Conservation (phyloP, 805 yeast genomes). For the Suhomyces canberraensis region DNA sequence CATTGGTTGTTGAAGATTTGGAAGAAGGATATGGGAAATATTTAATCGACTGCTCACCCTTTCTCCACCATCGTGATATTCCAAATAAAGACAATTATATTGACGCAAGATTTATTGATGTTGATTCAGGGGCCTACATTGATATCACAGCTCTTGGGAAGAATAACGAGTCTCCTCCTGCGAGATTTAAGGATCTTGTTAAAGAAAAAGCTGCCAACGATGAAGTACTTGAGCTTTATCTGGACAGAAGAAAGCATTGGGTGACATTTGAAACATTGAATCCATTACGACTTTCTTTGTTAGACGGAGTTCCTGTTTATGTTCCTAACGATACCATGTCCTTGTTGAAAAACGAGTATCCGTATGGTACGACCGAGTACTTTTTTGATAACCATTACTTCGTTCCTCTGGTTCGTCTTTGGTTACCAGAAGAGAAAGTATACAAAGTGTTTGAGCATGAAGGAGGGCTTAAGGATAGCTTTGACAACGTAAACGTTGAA, state of each 20-base stretch:
- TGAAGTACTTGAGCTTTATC: slow-evolving; percentile 21
- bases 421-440: slow-evolving; percentile 11
- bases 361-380: slow-evolving; percentile 5
- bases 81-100: slow-evolving; percentile 19
- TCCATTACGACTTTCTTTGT: slow-evolving; percentile 8
- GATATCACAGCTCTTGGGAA: slow-evolving; percentile 13
- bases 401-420: slow-evolving; percentile 10
- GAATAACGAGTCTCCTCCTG: slow-evolving; percentile 15
- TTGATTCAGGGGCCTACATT: slow-evolving; percentile 14
- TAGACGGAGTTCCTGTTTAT: slow-evolving; percentile 11
- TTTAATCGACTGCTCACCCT: slow-evolving; percentile 31
- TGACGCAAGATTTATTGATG: slow-evolving; percentile 16
- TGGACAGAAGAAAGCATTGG: slow-evolving; percentile 36
- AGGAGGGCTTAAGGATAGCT: background rate
- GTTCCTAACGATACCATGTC: slow-evolving; percentile 10
- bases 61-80: slow-evolving; percentile 28
- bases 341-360: slow-evolving; percentile 10
- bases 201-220: slow-evolving; percentile 17
- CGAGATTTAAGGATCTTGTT: slow-evolving; percentile 16
- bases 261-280: slow-evolving; percentile 18
- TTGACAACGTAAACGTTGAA: slow-evolving; percentile 5
- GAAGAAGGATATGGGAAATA: slow-evolving; percentile 20
- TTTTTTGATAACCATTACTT: slow-evolving; percentile 8
- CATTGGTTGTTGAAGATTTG: slow-evolving; percentile 13
- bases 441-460: slow-evolving; percentile 7